phyloP scores from a whole-genome alignment of 2,329 filamentous ascomycete genomes.

The Calonectria pseudoreteaudii region DNA sequence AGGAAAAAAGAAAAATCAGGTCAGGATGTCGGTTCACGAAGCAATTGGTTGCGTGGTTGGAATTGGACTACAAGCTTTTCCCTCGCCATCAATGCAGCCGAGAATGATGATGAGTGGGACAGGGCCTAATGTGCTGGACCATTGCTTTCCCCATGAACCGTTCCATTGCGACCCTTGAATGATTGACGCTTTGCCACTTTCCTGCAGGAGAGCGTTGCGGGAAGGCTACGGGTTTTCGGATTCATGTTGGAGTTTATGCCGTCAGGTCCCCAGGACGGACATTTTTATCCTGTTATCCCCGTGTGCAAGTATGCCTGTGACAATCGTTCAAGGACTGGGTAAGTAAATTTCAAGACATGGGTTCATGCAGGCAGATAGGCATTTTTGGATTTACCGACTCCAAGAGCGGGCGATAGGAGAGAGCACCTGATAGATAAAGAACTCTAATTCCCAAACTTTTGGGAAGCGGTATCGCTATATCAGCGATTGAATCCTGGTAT shows the following conservation, averaged over 20 bases:
- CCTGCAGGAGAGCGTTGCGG: background rate
- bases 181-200: background rate
- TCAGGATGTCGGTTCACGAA: rapidly evolving
- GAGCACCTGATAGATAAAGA: background rate
- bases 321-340: background rate
- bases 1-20: background rate
- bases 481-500: background rate
- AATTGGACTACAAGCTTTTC: background rate
- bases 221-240: background rate
- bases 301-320: background rate
- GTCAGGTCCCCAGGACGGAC: background rate
- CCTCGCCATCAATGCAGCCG: background rate
- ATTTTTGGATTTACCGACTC: background rate
- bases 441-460: background rate
- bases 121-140: background rate
- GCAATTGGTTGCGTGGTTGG: background rate
- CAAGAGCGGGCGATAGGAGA: background rate
- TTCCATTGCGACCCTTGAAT: background rate
- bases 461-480: background rate
- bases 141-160: background rate
- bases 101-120: background rate
- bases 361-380: background rate
- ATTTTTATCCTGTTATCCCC: background rate
- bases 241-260: background rate
- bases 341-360: background rate